Conservation (phyloP, 352 stramenopile genomes). For the Pythium guiyangense region DNA sequence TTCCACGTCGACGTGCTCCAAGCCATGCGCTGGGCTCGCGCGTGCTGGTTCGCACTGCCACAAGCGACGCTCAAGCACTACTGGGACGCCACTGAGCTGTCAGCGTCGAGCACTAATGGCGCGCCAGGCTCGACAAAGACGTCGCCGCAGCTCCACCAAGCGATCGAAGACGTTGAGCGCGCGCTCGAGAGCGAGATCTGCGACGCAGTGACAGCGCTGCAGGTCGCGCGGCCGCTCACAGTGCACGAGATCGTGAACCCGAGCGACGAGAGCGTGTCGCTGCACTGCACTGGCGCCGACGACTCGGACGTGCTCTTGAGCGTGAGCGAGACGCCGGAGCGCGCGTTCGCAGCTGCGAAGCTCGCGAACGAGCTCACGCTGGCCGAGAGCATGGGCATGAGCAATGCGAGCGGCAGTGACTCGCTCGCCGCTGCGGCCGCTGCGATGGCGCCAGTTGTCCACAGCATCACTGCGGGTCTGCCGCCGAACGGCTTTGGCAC, state of each 20-base stretch:
- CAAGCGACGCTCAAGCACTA: constrained; percentile 35
- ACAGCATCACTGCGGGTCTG: too few relatives aligned
- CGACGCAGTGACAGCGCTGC: constrained; percentile 1
- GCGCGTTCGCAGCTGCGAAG: not conserved
- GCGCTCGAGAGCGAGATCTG: constrained; percentile 1
- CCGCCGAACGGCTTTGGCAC: constrained; percentile 4
- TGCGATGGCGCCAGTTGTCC: not conserved
- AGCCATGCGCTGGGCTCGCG: constrained; percentile 47
- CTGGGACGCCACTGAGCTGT: constrained; percentile 28
- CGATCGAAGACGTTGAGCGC: not conserved
- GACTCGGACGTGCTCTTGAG: constrained; percentile 39
- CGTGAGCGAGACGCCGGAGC: constrained; percentile 5
- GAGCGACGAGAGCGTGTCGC: constrained; percentile 32
- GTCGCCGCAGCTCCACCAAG: constrained; percentile 3
- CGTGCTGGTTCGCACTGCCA: constrained; percentile 35
- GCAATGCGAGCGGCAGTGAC: not conserved
- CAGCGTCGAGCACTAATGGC: not conserved
- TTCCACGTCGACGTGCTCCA: constrained; percentile 44
- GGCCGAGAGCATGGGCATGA: not conserved
- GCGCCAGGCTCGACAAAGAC: constrained; percentile 8
- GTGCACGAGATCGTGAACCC: constrained; percentile 48
- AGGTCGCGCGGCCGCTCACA: constrained; percentile 15
- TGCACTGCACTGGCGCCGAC: constrained; percentile 39
- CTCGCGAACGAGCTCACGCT: constrained; percentile 1
- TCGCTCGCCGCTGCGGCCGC: not conserved